These are phyloP conservation scores for Globisporangium barbulae DNA, from an alignment of 352 stramenopile species.

Conservation along the genomic window DNA sequence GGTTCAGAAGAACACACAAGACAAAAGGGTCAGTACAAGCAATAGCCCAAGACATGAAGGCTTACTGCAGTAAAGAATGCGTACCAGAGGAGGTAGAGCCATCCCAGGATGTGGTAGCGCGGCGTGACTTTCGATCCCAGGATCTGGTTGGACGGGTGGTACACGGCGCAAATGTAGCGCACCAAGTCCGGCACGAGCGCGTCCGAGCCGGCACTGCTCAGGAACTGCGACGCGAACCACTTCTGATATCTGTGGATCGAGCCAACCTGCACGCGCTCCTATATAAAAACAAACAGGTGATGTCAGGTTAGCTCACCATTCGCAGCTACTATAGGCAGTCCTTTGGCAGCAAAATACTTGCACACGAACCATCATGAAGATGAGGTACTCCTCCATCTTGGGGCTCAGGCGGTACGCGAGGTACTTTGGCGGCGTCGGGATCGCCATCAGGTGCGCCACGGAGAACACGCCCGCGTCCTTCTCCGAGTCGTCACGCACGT, in stretches of 20 bases:
- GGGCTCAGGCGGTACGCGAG: constrained; percentile 76
- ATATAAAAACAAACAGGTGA: background rate
- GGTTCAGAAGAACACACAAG: background rate
- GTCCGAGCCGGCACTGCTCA: constrained; percentile 62
- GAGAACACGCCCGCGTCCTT: constrained; percentile 57
- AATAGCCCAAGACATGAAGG: background rate
- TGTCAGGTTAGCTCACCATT: background rate
- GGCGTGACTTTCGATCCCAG: constrained; percentile 80
- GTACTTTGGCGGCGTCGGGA: constrained; percentile 69
- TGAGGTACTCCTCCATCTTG: constrained; percentile 84
- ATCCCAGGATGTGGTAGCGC: constrained; percentile 83
- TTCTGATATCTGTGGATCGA: constrained; percentile 83
- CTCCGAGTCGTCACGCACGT: constrained; percentile 53
- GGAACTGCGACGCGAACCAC: constrained; percentile 83
- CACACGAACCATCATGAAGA: constrained; percentile 82
- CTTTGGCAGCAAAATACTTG: background rate
- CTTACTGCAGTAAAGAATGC: background rate
- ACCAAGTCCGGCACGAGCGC: constrained; percentile 78
- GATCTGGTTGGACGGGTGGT: constrained; percentile 81
- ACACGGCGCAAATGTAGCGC: constrained; percentile 81
- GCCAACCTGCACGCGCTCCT: constrained; percentile 73
- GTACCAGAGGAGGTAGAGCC: constrained; percentile 84
- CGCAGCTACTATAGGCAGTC: too few relatives aligned
- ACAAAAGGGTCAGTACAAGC: background rate
- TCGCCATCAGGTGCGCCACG: constrained; percentile 70